A percentile compares a stretch with the other conserved stretches of the same genome.
phyloP scores from a whole-genome alignment of 1,284 basidiomycete genomes.

The Boletus smithii region DNA sequence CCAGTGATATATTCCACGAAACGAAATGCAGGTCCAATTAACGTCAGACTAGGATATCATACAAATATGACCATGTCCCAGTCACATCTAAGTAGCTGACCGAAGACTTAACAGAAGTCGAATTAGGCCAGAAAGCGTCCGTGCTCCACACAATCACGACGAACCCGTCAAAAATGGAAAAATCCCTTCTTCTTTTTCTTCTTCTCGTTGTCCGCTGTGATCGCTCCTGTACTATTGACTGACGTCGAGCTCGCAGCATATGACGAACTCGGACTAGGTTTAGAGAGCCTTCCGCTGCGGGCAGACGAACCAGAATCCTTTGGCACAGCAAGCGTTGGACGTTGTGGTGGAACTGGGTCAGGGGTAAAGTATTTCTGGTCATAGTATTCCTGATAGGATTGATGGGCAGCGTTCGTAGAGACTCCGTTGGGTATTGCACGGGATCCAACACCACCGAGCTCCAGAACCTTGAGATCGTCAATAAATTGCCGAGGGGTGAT shows the following conservation, averaged over 20 bases:
- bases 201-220: slow-evolving; percentile 47
- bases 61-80: slow-evolving; percentile 4
- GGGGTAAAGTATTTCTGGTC: slow-evolving; percentile 74
- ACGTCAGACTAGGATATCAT: slow-evolving; percentile 15
- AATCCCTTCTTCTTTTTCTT: slow-evolving; percentile 80
- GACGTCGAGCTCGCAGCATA: slow-evolving; percentile 49
- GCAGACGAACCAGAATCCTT: slow-evolving; percentile 33
- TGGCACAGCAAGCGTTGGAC: slow-evolving; percentile 30
- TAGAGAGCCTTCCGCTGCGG: slow-evolving; percentile 35
- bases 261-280: slow-evolving; percentile 39
- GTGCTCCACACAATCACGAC: neutral
- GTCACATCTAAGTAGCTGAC: slow-evolving; percentile 1
- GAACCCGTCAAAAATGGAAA: slow-evolving; percentile 54
- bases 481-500: slow-evolving; percentile 83
- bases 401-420: slow-evolving; percentile 43
- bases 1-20: slow-evolving; percentile 26
- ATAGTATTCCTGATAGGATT: slow-evolving; percentile 66
- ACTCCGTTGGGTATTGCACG: slow-evolving; percentile 72
- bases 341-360: slow-evolving; percentile 54
- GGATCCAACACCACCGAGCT: slow-evolving; percentile 73
- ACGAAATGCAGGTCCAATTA: slow-evolving; percentile 17
- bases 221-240: slow-evolving; percentile 37
- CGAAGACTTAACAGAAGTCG: neutral
- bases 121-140: neutral
- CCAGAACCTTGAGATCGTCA: slow-evolving; percentile 82